These are phyloP conservation scores for Coccomyxa sp. DNA, from an alignment of 139 green algal species.

Conservation along the genomic window DNA sequence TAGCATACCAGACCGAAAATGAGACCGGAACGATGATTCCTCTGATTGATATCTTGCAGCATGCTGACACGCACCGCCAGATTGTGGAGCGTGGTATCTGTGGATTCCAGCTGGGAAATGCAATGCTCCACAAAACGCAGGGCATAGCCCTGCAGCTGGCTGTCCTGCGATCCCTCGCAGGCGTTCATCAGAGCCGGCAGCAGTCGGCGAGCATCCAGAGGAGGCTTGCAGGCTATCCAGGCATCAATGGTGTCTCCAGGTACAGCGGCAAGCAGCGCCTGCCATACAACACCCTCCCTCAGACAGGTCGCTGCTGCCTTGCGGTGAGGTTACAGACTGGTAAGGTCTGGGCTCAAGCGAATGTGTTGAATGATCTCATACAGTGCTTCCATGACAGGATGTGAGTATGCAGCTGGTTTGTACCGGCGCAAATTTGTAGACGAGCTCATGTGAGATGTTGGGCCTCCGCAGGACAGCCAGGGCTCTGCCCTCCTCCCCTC, in stretches of 20 bases:
- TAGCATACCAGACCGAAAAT: too few species aligned
- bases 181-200: conserved; percentile 81
- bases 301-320: too few species aligned
- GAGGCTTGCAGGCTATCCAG: conserved; percentile 59
- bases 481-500: conserved; percentile 45
- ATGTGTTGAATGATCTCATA: too few species aligned
- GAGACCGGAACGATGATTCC: too few species aligned
- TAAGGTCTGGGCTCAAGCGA: too few species aligned
- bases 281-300: not conserved
- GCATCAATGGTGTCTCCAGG: conserved; percentile 63
- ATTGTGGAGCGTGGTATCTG: conserved; percentile 61
- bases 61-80: conserved; percentile 22
- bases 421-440: conserved; percentile 82
- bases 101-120: conserved; percentile 44
- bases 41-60: too few species aligned
- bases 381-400: too few species aligned
- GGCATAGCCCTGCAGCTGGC: conserved; percentile 31
- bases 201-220: conserved; percentile 61
- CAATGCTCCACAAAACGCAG: conserved; percentile 79
- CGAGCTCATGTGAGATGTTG: conserved; percentile 52
- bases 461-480: conserved; percentile 82
- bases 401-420: conserved; percentile 37
- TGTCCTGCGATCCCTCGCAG: conserved; percentile 35
- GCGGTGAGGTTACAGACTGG: too few species aligned
- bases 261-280: conserved; percentile 40